Conservation (phyloP, 306 rosid genomes). For the Cicer chorassanicum region DNA sequence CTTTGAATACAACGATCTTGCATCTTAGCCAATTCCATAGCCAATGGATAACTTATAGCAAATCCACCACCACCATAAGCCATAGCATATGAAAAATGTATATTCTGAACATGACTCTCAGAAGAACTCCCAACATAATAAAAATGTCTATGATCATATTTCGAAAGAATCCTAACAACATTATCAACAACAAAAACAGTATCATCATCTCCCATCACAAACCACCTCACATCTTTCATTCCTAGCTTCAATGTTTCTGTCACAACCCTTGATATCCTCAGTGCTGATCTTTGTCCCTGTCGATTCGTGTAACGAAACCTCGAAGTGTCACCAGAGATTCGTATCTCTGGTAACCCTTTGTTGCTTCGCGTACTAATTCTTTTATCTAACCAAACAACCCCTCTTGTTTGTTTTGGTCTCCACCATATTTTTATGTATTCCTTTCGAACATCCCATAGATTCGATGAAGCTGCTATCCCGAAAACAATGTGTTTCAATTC, state of each 20-base stretch:
- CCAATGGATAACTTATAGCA: constrained; percentile 91
- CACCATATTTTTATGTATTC: constrained; percentile 90
- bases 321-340: constrained; percentile 66
- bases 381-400: constrained; percentile 83
- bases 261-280: constrained; percentile 83
- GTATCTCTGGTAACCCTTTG: constrained; percentile 72
- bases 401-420: constrained; percentile 80
- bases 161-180: constrained; percentile 64
- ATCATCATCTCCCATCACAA: constrained; percentile 95
- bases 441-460: constrained; percentile 68
- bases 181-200: constrained; percentile 81
- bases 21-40: constrained; percentile 72
- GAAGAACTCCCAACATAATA: constrained; percentile 87
- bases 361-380: constrained; percentile 40
- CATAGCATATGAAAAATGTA: constrained; percentile 84
- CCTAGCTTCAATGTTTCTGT: constrained; percentile 87
- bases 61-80: constrained; percentile 97
- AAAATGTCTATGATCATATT: constrained; percentile 77
- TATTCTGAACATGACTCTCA: constrained; percentile 88
- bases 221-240: constrained; percentile 87
- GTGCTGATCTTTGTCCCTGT: constrained; percentile 81
- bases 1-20: constrained; percentile 86
- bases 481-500: constrained; percentile 74
- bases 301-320: constrained; percentile 64
- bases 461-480: constrained; percentile 86